A percentile compares a stretch with the other conserved stretches of the same genome.
phyloP scores from a whole-genome alignment of 129 eudicot species.

The carrot (Daucus carota) region DH1_v3.0 NC_030384.2:37303001-37303500 shows the following conservation, averaged over 20 bases:
- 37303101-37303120: constrained; percentile 67
- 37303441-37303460: constrained; percentile 88
- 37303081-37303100: background rate
- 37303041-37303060: background rate
- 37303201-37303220: constrained; percentile 79
- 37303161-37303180: constrained; percentile 79
- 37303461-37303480: constrained; percentile 94
- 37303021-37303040: background rate
- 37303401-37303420: constrained; percentile 94
- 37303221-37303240: constrained; percentile 72
- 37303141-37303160: constrained; percentile 50
- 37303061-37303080: background rate
- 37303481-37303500: constrained; percentile 85
- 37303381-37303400: constrained; percentile 64
- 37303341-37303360: constrained; percentile 64
- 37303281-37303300: background rate
- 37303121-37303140: constrained; percentile 53
- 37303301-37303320: constrained; percentile 3
- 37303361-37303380: constrained; percentile 73
- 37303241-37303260: constrained; percentile 26
- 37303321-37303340: constrained; percentile 80
- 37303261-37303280: background rate
- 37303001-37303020: background rate
- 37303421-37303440: constrained; percentile 85
- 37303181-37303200: constrained; percentile 90